Evolutionary conservation across 2,329 filamentous ascomycete genomes (phyloP).

Genomic region (Amylocarpus encephaloides): DNA sequence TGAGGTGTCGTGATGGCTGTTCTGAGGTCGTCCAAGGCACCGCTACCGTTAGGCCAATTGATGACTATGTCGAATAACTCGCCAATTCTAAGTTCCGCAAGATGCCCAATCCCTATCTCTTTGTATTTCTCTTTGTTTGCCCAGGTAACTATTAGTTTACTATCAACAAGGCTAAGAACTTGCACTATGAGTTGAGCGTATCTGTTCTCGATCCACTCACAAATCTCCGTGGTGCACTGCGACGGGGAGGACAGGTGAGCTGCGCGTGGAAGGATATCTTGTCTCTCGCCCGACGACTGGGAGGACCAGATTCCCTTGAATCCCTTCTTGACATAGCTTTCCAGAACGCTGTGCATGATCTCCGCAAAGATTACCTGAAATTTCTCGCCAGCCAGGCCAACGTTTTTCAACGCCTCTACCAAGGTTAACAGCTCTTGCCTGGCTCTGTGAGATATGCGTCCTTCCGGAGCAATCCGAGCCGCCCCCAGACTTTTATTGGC

Average conservation of each 20-base stretch:
- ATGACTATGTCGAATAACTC: conserved; percentile 76
- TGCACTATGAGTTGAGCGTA: conserved; percentile 60
- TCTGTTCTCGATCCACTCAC: conserved; percentile 61
- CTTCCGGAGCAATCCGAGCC: conserved; percentile 16
- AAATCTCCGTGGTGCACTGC: conserved; percentile 52
- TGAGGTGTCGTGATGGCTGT: conserved; percentile 62
- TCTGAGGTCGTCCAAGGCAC: conserved; percentile 68
- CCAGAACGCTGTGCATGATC: conserved; percentile 61
- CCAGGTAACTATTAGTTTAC: conserved; percentile 38
- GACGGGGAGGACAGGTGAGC: conserved; percentile 37
- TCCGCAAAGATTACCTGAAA: conserved; percentile 68
- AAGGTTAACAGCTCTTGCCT: conserved; percentile 48
- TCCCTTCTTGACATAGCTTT: conserved; percentile 52
- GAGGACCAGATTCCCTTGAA: conserved; percentile 57
- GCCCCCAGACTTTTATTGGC: conserved; percentile 5
- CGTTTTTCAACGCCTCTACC: conserved; percentile 52
- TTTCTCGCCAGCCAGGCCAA: conserved; percentile 62
- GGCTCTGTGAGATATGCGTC: conserved; percentile 32
- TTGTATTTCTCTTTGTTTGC: conserved; percentile 62
- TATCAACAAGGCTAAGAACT: conserved; percentile 42
- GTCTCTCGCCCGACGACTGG: background rate
- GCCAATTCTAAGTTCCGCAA: conserved; percentile 62
- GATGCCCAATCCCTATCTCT: conserved; percentile 59
- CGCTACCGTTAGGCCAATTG: conserved; percentile 64
- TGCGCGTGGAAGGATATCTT: conserved; percentile 21